Evolutionary conservation across 2,329 filamentous ascomycete genomes (phyloP), one percentile per base, ranked within the genome.

Genomic region (Thelonectria olida): DNA sequence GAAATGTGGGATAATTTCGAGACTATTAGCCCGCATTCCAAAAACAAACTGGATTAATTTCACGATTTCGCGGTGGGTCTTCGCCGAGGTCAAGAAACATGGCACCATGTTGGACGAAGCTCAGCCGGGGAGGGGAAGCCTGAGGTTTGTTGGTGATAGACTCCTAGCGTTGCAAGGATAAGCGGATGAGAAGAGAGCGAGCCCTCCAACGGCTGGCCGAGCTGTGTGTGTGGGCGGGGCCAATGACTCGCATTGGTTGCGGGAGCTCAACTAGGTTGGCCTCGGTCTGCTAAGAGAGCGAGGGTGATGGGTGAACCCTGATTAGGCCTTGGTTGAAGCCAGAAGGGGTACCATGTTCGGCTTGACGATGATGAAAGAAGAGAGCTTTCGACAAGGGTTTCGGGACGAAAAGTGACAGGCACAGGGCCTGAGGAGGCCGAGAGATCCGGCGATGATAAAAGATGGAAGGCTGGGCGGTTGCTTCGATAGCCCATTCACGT

Each of bases 211-310:
- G 61, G 51, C 64, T 64, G 62, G 62, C 55, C 71, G 61, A 64
- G 54, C 57, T 61, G 52, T 44, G 48, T 60, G 51, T 49, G 52
- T 42, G 60, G 51, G 65, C 60, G 65, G 63, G 61, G 57, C 20
- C 50, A 70, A 71, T 71, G 69, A 71, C 69, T 71, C 69, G 69
- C 69, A 71, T 71, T 68, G 69, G 69, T 47, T 58, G 67, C 57
- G 61, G 47, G 53, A 66, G 64, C 64, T 61, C 52, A 56, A 52
- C 64, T 69, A 70, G 56, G 31, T 58, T 48, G 34, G 19, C 52
- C 47, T 58, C 13, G 64, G 51, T 49, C 51, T 20, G 56, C 15
- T 19, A 39, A 42, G 51, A 55, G 45, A 28, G 20, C 39, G 23
- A 10, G 12, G 45, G 31, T 39, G 52, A 55, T 51, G 31, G 52